Evolutionary conservation across 1,284 basidiomycete species (phyloP), one percentile per base, ranked within the genome.

Genomic region (Exsudoporus floridanus): DNA sequence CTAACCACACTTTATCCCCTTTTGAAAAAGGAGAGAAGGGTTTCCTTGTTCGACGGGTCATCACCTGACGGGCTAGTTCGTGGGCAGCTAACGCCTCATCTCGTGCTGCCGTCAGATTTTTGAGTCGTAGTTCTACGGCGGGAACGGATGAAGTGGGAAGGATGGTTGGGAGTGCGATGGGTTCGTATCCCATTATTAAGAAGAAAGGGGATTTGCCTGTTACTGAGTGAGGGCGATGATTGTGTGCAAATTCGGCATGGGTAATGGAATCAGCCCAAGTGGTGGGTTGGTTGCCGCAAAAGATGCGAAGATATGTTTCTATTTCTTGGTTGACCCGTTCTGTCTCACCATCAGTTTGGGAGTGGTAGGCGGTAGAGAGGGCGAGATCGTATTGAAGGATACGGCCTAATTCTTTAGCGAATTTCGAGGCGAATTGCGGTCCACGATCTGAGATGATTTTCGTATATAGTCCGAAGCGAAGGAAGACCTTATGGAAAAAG

Each of bases 31-130:
- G 36, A 6, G 5, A 4, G 2, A 7, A 37, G 19, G 18, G 5
- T 2, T 12, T 7, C 2, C 0, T 6, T 1, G 1, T 10, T 19
- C n/a, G n/a, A 0, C 18, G 0, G 6, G 18, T 5, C 19, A 19
- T 37, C 0, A 19, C 18, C 7, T 38, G 19, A 2, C 13, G 3
- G 4, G 21, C 21, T 3, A 38, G 7, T 4, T 38, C 37, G 23
- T 38, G 37, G 14, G 21, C 6, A 1, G 21, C 37, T 8, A 38
- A 13, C 3, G 37, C 37, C 9, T 38, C 7, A 5, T 38, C 5
- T 14, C 13, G 6, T 0, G 19, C 7, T 8, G 13, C 13, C 0
- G 13, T 7, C 2, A 38, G 37, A 13, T 8, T 2, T 23, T 38
- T 21, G 2, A 23, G 4, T 1, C 2, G 3, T 3, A 4, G 5